Evolutionary conservation across 225 moss, liverwort and hornwort species (phyloP).

Genomic region (Climacium dendroides): DNA sequence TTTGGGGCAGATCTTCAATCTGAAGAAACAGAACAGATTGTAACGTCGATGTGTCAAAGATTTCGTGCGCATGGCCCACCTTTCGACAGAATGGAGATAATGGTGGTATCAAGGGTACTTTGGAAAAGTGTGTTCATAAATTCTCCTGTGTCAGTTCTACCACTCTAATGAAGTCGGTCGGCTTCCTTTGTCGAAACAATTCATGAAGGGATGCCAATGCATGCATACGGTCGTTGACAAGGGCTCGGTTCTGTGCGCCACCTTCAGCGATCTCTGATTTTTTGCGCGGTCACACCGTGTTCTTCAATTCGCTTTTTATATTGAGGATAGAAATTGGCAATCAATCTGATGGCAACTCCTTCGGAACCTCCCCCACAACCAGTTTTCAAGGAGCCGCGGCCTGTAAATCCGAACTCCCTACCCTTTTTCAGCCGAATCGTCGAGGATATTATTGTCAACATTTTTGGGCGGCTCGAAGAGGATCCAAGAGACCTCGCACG

Average conservation of each 20-base stretch:
- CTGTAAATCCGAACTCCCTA: conserved; percentile 30
- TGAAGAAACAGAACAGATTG: background rate
- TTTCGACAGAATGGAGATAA: background rate
- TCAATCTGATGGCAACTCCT: background rate
- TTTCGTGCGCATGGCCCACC: background rate
- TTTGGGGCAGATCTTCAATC: background rate
- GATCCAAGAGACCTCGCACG: conserved; percentile 66
- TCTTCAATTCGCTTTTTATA: background rate
- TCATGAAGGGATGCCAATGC: background rate
- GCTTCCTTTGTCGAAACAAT: background rate
- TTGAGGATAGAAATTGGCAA: background rate
- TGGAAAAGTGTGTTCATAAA: background rate
- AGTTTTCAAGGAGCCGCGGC: conserved; percentile 33
- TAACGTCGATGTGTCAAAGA: background rate
- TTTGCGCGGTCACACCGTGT: background rate
- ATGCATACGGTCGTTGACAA: background rate
- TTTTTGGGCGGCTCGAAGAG: conserved; percentile 61
- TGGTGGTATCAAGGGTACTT: background rate
- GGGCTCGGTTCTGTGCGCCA: background rate
- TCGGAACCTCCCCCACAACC: background rate
- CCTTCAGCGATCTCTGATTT: background rate
- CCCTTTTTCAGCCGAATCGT: conserved; percentile 51
- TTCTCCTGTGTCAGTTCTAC: background rate
- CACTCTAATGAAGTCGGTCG: background rate
- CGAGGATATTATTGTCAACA: conserved; percentile 62